Base-by-base conservation (phyloP, 129 eudicot genomes). In the Ambrosia artemisiifolia region DNA sequence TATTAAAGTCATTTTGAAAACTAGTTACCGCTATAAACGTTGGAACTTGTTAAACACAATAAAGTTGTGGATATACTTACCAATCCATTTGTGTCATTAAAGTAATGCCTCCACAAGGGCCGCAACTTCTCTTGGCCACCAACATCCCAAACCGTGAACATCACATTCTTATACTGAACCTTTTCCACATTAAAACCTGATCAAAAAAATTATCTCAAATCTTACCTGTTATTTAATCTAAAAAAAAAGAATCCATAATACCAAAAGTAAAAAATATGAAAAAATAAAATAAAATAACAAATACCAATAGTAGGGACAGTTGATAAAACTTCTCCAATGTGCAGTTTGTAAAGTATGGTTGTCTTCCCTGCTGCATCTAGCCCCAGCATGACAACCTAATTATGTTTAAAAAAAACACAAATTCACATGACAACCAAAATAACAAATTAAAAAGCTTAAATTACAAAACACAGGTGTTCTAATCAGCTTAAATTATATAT, bases 351-450 rank as follows among this genome's bases (percentile, higher is more conserved):
- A 44, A 95, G 84, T 79, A 95, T 91, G 44, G 99, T 95, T 46
- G 99, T 94, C 82, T 94, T 94, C 14, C 98, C 98, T 63, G 97
- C 98, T 59, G 98, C 98, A 83, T 94, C 98, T 48, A 95, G 82
- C 54, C 99, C 97, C 36, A 95, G 94, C 99, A 95, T 95, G 63
- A 95, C 99, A 85, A 95, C 99, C 99, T 95, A 80, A 10, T 40
- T 70, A n/a, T 2, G 11, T 53, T n/a, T n/a, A 72, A 60, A 32
- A 83, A 28, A 69, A 20, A 36, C 10, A 48, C 3, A 16, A 17
- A 51, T 8, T 24, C 28, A 24, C 28, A 24, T 24, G n/a, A n/a
- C n/a, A n/a, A n/a, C n/a, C n/a, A n/a, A n/a, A 24, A 24, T 0
- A 24, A 49, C 63, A 78, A 40, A 73, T 65, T 20, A 48, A 74